Evolutionary conservation across 2,329 filamentous ascomycete species (phyloP).

Genomic region (Botryotinia globosa): DNA sequence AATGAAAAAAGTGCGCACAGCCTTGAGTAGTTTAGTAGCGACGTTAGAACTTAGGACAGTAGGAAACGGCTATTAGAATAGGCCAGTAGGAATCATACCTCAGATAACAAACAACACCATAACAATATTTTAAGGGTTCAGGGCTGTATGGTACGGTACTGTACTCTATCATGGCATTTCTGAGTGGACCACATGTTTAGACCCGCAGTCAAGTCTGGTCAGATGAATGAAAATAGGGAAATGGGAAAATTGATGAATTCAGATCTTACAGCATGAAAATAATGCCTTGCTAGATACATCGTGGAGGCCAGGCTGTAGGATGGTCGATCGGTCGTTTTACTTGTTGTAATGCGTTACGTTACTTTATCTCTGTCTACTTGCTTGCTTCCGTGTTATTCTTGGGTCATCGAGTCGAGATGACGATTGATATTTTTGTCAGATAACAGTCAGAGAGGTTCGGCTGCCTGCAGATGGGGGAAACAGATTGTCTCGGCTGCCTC

Average conservation of each 20-base stretch:
- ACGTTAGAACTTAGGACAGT: background rate
- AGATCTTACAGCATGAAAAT: conserved; percentile 15
- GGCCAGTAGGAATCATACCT: background rate
- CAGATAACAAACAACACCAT: background rate
- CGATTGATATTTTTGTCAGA: background rate
- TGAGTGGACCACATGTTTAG: conserved; percentile 1
- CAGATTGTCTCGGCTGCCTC: background rate
- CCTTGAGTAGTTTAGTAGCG: background rate
- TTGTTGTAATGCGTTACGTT: background rate
- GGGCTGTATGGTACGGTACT: background rate
- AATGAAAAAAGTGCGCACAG: conserved; percentile 8
- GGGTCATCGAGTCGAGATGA: conserved; percentile 5
- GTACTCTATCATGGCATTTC: background rate
- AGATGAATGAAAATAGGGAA: conserved; percentile 7
- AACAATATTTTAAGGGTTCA: background rate
- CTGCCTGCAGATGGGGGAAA: conserved; percentile 6
- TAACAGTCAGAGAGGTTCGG: conserved; percentile 9
- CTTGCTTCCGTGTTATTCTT: conserved; percentile 11
- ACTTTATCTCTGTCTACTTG: background rate
- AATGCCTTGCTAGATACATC: background rate
- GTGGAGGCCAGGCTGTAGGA: background rate
- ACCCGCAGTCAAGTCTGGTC: conserved; percentile 17
- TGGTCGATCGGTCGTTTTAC: background rate
- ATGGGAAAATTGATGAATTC: background rate
- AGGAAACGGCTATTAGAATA: background rate